Base-by-base conservation (phyloP, 2,329 filamentous ascomycete species). In the Trichophyton verrucosum region DNA sequence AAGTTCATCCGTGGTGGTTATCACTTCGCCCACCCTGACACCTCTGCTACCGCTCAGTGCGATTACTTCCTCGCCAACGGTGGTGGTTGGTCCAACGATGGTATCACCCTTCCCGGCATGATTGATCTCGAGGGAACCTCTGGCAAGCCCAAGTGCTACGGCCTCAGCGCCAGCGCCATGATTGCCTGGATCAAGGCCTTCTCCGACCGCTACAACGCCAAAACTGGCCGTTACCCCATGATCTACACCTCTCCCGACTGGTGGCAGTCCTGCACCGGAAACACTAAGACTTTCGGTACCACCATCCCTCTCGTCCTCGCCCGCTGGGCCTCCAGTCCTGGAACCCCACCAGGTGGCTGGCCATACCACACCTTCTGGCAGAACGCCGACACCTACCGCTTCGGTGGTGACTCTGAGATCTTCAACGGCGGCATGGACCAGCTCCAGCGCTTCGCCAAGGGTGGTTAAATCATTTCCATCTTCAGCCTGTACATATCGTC, bases 31-130 rank as follows among this genome's bases (percentile, higher is more conserved):
- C 75, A 75, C 40, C 80, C 79, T 0, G 74, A 69, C 56, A 75
- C 74, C 64, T 72, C 75, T 3, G 80, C 77, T 15, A 71, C 76
- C 3, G 68, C 70, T 0, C 80, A 83, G 66, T 81, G 81, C 6
- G 70, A 74, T 9, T 82, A 73, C 70, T 83, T 83, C 71, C 63
- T 81, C 57, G 69, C 73, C 0, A 72, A 82, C 65, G 81, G 81
- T 49, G 81, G 81, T 30, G 79, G 79, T 61, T 83, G 81, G 81
- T 74, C 74, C 20, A 68, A 67, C 17, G 81, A 83, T 64, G 79
- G 80, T 57, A 77, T 75, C 63, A 83, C 80, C 7, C 74, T 83
- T 0, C 81, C 81, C 0, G 80, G 81, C 2, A 82, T 83, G 80
- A 73, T 84, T 5, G 81, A 82, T 65, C 72, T 83, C 11, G 80